phyloP scores from a whole-genome alignment of 129 eudicot genomes.

The Centrapalus pauciflorus region DNA sequence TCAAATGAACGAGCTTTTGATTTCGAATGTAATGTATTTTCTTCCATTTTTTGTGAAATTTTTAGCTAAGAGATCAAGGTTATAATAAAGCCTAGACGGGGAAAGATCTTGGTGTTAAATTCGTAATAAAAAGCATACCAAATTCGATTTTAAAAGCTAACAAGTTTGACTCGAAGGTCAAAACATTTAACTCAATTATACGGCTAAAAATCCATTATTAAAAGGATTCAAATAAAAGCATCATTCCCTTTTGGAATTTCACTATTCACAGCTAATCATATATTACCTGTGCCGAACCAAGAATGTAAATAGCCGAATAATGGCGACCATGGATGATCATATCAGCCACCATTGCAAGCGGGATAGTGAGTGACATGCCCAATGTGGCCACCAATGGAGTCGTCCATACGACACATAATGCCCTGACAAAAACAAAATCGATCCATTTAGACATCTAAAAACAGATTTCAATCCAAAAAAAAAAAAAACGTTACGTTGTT shows the following conservation, averaged over 20 bases:
- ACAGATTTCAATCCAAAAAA: not conserved
- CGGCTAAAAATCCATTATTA: not conserved
- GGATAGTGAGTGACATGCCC: slow-evolving; percentile 97
- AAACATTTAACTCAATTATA: not conserved
- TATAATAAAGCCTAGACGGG: not conserved
- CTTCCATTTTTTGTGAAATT: not conserved
- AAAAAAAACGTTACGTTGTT: not conserved
- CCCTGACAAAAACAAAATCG: slow-evolving; percentile 47
- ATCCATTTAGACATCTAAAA: not conserved
- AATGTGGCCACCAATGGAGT: slow-evolving; percentile 97
- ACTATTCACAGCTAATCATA: not conserved
- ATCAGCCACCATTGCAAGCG: slow-evolving; percentile 97
- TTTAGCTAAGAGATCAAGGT: not conserved
- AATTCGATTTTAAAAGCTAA: not conserved
- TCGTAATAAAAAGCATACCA: not conserved
- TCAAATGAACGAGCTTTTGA: not conserved
- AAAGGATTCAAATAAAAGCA: not conserved
- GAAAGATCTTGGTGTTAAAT: slow-evolving; percentile 9
- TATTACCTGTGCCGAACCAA: slow-evolving; percentile 90
- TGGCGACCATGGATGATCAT: slow-evolving; percentile 97
- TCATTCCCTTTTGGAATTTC: not conserved
- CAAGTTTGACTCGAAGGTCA: not conserved
- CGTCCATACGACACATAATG: slow-evolving; percentile 98
- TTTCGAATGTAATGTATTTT: not conserved
- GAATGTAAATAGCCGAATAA: slow-evolving; percentile 89